These are phyloP conservation scores for Rachicladosporium sp. DNA, from an alignment of 2,329 filamentous ascomycete genomes.

Conservation along the genomic window DNA sequence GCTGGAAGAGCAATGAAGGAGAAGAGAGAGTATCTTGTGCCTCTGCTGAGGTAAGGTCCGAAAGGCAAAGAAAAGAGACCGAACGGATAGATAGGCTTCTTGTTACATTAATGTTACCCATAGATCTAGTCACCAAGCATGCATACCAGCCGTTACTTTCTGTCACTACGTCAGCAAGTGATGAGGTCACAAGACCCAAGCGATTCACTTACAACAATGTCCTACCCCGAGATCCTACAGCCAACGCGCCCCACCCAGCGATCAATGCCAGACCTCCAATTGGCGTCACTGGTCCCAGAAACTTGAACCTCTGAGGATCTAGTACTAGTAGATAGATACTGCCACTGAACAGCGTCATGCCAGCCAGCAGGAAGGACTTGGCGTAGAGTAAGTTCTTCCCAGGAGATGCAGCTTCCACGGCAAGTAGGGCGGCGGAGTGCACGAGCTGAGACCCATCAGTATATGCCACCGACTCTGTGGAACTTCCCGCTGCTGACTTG, in stretches of 20 bases:
- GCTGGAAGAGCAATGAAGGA: no score
- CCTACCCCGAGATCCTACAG: constrained; percentile 25
- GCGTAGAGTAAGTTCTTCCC: constrained; percentile 40
- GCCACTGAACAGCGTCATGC: constrained; percentile 56
- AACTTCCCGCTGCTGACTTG: constrained; percentile 19
- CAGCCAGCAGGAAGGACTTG: constrained; percentile 43
- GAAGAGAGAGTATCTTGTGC: no score
- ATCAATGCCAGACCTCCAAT: constrained; percentile 53
- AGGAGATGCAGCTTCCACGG: constrained; percentile 40
- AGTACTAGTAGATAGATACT: constrained; percentile 52
- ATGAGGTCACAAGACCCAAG: no score
- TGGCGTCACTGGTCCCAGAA: constrained; percentile 52
- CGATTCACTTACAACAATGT: neutral
- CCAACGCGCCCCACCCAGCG: constrained; percentile 47
- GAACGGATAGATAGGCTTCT: no score
- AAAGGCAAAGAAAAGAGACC: no score
- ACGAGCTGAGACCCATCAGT: constrained; percentile 36
- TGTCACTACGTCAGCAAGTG: no score
- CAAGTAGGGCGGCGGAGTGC: constrained; percentile 49
- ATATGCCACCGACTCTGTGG: neutral
- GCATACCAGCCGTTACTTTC: no score
- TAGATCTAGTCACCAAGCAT: no score
- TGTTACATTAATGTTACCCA: no score
- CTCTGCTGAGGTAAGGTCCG: no score
- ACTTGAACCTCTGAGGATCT: constrained; percentile 48